A percentile compares a stretch with the other conserved stretches of the same genome.
These are phyloP conservation scores for Striga asiatica DNA, from an alignment of 257 asterid genomes.

Conservation along the genomic window DNA sequence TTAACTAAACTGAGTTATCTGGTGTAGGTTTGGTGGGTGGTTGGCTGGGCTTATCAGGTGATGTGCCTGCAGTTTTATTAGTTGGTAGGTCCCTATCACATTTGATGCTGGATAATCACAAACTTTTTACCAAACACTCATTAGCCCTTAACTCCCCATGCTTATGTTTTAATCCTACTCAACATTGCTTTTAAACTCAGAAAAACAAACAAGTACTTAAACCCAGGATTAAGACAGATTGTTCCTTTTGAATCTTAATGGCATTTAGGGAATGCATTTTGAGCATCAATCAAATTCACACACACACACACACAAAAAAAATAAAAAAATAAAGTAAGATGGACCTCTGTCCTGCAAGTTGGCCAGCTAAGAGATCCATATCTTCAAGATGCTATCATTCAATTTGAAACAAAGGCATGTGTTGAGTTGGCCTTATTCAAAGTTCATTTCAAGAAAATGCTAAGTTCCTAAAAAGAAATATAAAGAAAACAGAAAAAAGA, in stretches of 20 bases:
- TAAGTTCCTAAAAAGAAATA: too few relatives aligned
- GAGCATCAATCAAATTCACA: background rate
- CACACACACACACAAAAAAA: background rate
- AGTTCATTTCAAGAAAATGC: too few relatives aligned
- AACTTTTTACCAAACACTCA: slow-evolving; percentile 28
- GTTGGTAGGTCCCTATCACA: background rate
- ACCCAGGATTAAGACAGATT: background rate
- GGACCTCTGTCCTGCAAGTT: slow-evolving; percentile 16
- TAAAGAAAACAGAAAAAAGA: too few relatives aligned
- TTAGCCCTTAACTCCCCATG: slow-evolving; percentile 12
- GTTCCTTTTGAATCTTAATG: background rate
- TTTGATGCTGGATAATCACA: slow-evolving; percentile 8
- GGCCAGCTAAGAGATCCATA: slow-evolving; percentile 25
- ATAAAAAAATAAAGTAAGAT: too few relatives aligned
- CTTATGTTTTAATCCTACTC: slow-evolving; percentile 17
- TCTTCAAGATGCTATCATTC: slow-evolving; percentile 9
- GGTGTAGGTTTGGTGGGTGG: slow-evolving; percentile 27
- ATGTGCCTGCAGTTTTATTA: too few relatives aligned
- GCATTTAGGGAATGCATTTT: background rate
- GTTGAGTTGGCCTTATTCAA: background rate
- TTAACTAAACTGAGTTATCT: slow-evolving; percentile 10
- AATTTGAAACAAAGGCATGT: background rate
- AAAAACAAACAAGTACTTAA: background rate
- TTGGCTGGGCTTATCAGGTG: slow-evolving; percentile 14
- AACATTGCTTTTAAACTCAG: background rate